These are phyloP conservation scores for Sporothrix sp. DNA, from an alignment of 2,329 filamentous ascomycete species.

Conservation along the genomic window DNA sequence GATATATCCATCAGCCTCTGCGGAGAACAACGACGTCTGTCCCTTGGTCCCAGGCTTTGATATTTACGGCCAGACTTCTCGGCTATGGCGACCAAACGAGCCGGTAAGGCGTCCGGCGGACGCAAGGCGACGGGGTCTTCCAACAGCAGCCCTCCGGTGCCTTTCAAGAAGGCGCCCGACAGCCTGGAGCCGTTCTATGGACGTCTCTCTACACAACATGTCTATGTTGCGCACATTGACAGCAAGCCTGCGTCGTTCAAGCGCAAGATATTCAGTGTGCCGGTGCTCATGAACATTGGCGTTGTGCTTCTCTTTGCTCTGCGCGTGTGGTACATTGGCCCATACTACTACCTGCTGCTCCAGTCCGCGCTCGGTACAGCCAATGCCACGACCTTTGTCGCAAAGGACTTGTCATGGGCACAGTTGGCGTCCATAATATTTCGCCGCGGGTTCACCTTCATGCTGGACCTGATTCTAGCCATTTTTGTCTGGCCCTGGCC, in stretches of 20 bases:
- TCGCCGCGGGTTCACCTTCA: constrained; percentile 54
- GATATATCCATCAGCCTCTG: no score
- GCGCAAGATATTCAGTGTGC: constrained; percentile 71
- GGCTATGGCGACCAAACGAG: constrained; percentile 18
- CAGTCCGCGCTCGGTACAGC: constrained; percentile 54
- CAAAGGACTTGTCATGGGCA: constrained; percentile 43
- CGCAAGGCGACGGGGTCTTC: neutral
- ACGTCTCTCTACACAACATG: constrained; percentile 54
- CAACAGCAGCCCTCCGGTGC: constrained; percentile 38
- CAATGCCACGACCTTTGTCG: constrained; percentile 58
- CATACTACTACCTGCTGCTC: constrained; percentile 62
- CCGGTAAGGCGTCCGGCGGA: constrained; percentile 18
- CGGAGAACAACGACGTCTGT: no score
- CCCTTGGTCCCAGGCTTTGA: no score
- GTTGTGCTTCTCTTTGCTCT: constrained; percentile 56
- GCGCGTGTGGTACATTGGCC: constrained; percentile 58
- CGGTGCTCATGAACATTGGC: constrained; percentile 62
- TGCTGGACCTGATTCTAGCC: constrained; percentile 62
- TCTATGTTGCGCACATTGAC: constrained; percentile 84
- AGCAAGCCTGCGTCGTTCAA: constrained; percentile 60
- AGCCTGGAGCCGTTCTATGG: constrained; percentile 56
- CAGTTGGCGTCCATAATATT: constrained; percentile 48
- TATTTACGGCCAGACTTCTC: no score
- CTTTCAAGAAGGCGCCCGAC: constrained; percentile 58
- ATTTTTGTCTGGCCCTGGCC: constrained; percentile 66